A percentile compares a stretch with the other conserved stretches of the same genome.
phyloP scores from a whole-genome alignment of 257 asterid genomes.

The Scutellaria minor region DNA sequence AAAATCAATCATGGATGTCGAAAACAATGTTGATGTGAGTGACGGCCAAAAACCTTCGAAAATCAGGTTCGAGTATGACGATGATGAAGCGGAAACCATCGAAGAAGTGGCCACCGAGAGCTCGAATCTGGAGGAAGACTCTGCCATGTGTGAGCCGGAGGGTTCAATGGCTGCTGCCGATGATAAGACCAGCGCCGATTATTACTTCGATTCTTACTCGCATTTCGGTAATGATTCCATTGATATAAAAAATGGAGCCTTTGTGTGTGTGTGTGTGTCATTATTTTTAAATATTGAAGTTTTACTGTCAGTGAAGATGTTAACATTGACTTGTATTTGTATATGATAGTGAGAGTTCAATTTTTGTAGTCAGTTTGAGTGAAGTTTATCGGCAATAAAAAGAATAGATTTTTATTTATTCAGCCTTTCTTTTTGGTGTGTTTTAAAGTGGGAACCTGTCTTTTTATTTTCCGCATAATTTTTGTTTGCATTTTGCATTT shows the following conservation, averaged over 20 bases:
- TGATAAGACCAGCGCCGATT: conserved; percentile 93
- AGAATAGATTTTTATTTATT: background rate
- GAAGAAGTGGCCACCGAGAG: conserved; percentile 64
- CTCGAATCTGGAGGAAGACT: conserved; percentile 69
- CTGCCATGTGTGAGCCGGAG: conserved; percentile 69
- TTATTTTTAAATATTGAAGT: background rate
- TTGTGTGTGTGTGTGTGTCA: background rate
- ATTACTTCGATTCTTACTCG: conserved; percentile 95
- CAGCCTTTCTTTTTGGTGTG: background rate
- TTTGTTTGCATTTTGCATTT: background rate
- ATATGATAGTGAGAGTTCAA: too few species aligned
- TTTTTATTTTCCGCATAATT: background rate
- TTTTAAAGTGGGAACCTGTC: background rate
- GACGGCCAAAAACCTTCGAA: conserved; percentile 39
- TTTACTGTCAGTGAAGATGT: too few species aligned
- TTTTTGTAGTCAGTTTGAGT: background rate
- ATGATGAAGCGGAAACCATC: conserved; percentile 44
- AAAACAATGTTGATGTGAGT: conserved; percentile 19
- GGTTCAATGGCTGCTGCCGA: conserved; percentile 44
- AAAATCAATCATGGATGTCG: conserved; percentile 36
- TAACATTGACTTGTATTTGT: too few species aligned
- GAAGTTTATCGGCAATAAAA: background rate
- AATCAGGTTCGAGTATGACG: conserved; percentile 45
- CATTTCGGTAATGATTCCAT: conserved; percentile 68
- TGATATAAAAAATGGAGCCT: background rate